Percentiles rank a stretch among this genome's conserved stretches.
Evolutionary conservation across 495 filamentous ascomycete genomes (phyloP).

Genomic region (Trichodelitschia bisporula): DNA sequence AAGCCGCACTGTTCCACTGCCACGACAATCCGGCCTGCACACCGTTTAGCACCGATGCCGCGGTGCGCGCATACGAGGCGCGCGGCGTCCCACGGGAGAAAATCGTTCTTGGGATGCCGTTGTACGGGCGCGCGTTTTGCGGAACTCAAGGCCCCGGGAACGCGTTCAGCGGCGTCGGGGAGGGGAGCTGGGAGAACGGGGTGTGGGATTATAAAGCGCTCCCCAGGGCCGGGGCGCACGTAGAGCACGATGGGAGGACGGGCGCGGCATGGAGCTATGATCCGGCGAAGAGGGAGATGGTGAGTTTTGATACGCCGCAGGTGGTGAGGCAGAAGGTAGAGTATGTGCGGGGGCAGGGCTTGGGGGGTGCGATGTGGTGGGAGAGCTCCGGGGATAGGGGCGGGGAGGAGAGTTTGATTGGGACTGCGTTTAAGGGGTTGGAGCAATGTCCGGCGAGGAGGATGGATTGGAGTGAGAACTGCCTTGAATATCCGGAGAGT

Average conservation of each 20-base stretch:
- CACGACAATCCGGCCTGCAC: conserved; percentile 28
- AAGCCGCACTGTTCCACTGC: conserved; percentile 45
- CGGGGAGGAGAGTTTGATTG: conserved; percentile 13
- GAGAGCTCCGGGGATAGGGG: conserved; percentile 52
- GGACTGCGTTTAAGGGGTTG: conserved; percentile 4
- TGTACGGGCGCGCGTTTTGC: conserved; percentile 65
- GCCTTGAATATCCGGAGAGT: conserved; percentile 6
- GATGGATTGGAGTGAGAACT: conserved; percentile 5
- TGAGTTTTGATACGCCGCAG: conserved; percentile 50
- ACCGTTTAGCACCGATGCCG: conserved; percentile 42
- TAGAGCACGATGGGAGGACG: conserved; percentile 22
- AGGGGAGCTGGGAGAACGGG: conserved; percentile 43
- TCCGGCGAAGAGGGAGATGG: conserved; percentile 24
- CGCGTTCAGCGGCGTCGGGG: conserved; percentile 39
- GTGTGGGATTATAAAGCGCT: conserved; percentile 51
- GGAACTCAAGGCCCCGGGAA: conserved; percentile 45
- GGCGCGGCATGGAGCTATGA: conserved; percentile 54
- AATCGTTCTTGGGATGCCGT: conserved; percentile 55
- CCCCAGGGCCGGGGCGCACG: conserved; percentile 23
- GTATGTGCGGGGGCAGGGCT: conserved; percentile 34
- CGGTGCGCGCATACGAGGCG: conserved; percentile 38
- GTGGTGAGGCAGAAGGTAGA: conserved; percentile 34
- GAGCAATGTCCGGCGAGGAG: conserved; percentile 3
- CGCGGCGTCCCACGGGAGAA: conserved; percentile 37
- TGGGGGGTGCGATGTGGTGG: conserved; percentile 84